phyloP scores from a whole-genome alignment of 352 stramenopile species.

The Globisporangium emineosum region DNA sequence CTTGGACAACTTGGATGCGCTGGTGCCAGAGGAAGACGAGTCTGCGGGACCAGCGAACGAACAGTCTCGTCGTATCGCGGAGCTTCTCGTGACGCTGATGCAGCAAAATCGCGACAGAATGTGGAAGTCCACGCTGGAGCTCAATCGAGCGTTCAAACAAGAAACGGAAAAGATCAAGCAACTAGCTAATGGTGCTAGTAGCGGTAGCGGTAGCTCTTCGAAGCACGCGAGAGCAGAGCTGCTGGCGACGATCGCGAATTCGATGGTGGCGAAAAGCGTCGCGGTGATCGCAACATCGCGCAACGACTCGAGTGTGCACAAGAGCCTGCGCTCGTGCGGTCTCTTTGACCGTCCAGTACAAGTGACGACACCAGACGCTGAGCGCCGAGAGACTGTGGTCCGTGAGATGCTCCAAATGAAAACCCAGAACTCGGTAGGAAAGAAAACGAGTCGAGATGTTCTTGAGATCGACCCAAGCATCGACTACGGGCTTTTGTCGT shows the following conservation, averaged over 20 bases:
- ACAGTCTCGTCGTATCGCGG: slow-evolving; percentile 83
- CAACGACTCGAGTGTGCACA: slow-evolving; percentile 69
- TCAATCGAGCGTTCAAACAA: slow-evolving; percentile 52
- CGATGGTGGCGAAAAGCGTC: slow-evolving; percentile 68
- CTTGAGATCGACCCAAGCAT: slow-evolving; percentile 49
- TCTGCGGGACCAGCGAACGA: slow-evolving; percentile 68
- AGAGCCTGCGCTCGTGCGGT: slow-evolving; percentile 49
- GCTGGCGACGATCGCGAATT: slow-evolving; percentile 39
- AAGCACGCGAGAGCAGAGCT: slow-evolving; percentile 31
- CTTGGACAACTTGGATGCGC: slow-evolving; percentile 82
- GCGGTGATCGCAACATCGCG: slow-evolving; percentile 53
- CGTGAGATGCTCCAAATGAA: slow-evolving; percentile 58
- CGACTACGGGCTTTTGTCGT: slow-evolving; percentile 58
- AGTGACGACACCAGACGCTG: slow-evolving; percentile 55
- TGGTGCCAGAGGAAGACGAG: slow-evolving; percentile 80
- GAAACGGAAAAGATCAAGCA: slow-evolving; percentile 30
- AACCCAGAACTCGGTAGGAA: slow-evolving; percentile 16
- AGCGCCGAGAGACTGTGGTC: slow-evolving; percentile 62
- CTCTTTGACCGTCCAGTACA: slow-evolving; percentile 71
- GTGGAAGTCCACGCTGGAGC: slow-evolving; percentile 52
- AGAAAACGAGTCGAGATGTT: slow-evolving; percentile 4
- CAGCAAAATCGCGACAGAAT: slow-evolving; percentile 49
- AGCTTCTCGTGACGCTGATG: slow-evolving; percentile 65
- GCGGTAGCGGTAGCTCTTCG: slow-evolving; percentile 6
- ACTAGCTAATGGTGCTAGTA: background rate